Evolutionary conservation across 306 rosid species (phyloP).

Genomic region (Vigna radiata): DNA sequence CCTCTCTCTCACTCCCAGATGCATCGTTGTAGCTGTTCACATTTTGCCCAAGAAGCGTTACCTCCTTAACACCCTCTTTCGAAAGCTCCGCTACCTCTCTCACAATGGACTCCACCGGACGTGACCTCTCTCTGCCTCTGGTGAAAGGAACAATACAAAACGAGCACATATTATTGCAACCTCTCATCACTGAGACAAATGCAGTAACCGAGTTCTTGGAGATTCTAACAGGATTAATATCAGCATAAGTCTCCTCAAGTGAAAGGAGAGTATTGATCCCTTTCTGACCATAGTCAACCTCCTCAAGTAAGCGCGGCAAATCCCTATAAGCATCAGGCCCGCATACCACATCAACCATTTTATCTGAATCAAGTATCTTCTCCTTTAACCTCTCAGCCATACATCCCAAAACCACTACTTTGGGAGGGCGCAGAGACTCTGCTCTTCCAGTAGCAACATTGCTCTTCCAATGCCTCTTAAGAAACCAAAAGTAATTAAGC

Average conservation of each 20-base stretch:
- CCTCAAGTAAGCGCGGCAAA: constrained; percentile 80
- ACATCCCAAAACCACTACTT: constrained; percentile 96
- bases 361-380: constrained; percentile 88
- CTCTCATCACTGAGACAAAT: constrained; percentile 95
- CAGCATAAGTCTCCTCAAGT: constrained; percentile 97
- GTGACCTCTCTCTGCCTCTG: constrained; percentile 93
- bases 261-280: constrained; percentile 98
- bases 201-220: constrained; percentile 84
- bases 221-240: constrained; percentile 86
- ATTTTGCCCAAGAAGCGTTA: constrained; percentile 95
- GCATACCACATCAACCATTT: constrained; percentile 97
- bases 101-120: constrained; percentile 89
- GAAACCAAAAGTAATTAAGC: constrained; percentile 99
- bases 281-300: constrained; percentile 91
- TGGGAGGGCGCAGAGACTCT: constrained; percentile 74
- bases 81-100: constrained; percentile 92
- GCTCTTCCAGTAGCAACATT: constrained; percentile 85
- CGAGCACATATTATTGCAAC: constrained; percentile 98
- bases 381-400: constrained; percentile 99
- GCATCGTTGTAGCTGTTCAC: constrained; percentile 95
- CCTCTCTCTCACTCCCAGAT: constrained; percentile 61
- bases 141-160: constrained; percentile 97
- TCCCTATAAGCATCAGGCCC: constrained; percentile 99
- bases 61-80: constrained; percentile 94
- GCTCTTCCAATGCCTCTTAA: constrained; percentile 91